Evolutionary conservation across 169 alveolate genomes (phyloP).

Genomic region (Prorocentrum cordatum): DNA sequence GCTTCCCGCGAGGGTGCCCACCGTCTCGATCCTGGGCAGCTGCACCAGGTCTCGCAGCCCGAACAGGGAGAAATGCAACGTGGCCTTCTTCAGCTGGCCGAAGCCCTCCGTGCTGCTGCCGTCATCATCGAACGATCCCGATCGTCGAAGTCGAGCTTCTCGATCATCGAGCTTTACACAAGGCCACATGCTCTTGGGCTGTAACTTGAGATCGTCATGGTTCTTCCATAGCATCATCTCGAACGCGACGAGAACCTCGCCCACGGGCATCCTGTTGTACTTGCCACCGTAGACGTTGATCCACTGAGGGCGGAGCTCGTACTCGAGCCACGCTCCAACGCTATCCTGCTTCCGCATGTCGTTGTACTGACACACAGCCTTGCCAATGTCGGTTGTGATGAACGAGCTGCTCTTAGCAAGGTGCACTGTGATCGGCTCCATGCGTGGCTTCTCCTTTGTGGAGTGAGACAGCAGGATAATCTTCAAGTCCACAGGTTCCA

Average conservation of each 20-base stretch:
- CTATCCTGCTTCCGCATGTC: constrained; percentile 20
- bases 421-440: neutral
- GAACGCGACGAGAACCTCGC: constrained; percentile 2
- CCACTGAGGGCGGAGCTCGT: constrained; percentile 12
- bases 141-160: neutral
- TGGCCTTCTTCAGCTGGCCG: constrained; percentile 3
- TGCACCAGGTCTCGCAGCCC: constrained; percentile 23
- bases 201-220: constrained; percentile 6
- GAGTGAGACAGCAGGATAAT: constrained; percentile 7
- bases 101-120: neutral
- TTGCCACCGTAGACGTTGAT: neutral
- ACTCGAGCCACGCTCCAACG: constrained; percentile 12
- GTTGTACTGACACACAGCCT: neutral
- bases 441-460: constrained; percentile 12
- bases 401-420: neutral
- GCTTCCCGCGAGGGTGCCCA: constrained; percentile 12
- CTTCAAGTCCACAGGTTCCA: constrained; percentile 18
- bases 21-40: neutral
- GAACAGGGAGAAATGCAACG: constrained; percentile 5
- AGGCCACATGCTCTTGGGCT: constrained; percentile 21
- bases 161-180: neutral
- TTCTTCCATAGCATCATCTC: constrained; percentile 25
- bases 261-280: neutral
- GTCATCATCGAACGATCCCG: neutral
- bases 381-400: neutral